Evolutionary conservation across 306 rosid genomes (phyloP).

Genomic region (Vigna trinervia): DNA sequence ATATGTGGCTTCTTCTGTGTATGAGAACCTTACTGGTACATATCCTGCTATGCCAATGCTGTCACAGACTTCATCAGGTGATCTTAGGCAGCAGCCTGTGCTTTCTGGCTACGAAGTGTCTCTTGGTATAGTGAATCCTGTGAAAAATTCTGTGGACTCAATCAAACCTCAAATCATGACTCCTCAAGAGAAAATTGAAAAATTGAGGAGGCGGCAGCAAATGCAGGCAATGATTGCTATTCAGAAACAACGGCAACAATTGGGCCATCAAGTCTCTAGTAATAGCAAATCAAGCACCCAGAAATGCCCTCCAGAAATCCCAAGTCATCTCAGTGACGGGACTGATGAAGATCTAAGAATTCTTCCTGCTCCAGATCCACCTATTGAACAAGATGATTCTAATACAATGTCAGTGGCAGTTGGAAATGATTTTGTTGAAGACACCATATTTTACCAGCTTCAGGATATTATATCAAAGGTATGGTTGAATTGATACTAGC

Average conservation of each 20-base stretch:
- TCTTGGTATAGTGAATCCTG: constrained; percentile 45
- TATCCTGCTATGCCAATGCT: constrained; percentile 68
- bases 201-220: constrained; percentile 92
- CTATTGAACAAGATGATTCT: constrained; percentile 76
- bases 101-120: constrained; percentile 59
- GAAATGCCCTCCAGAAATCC: constrained; percentile 57
- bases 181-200: constrained; percentile 94
- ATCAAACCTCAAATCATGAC: constrained; percentile 76
- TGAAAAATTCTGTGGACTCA: constrained; percentile 54
- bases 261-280: constrained; percentile 64
- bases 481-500: constrained; percentile 45
- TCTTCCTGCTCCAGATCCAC: constrained; percentile 58
- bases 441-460: constrained; percentile 66
- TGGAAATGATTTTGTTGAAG: constrained; percentile 69
- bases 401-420: constrained; percentile 61
- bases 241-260: constrained; percentile 76
- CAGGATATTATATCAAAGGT: constrained; percentile 84
- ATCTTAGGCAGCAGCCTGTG: constrained; percentile 54
- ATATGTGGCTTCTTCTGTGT: constrained; percentile 53
- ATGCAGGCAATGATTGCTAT: constrained; percentile 97
- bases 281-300: constrained; percentile 52
- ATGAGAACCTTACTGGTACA: constrained; percentile 60
- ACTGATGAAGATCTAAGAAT: constrained; percentile 62
- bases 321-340: constrained; percentile 57
- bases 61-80: constrained; percentile 61